These are phyloP conservation scores for Wickerhamomyces bovis DNA, from an alignment of 805 yeast species.

Conservation along the genomic window DNA sequence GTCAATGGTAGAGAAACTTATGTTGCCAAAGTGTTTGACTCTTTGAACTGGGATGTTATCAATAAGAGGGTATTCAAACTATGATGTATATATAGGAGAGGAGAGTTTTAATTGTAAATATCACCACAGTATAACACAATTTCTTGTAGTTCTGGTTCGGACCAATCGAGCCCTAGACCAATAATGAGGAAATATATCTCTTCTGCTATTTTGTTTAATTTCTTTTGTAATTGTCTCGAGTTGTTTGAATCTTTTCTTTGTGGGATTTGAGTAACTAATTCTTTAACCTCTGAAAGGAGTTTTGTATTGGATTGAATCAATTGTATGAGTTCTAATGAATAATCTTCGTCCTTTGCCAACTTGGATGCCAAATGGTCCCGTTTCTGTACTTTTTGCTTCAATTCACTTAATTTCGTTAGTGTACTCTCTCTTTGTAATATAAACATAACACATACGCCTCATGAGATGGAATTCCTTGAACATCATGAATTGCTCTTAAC, in stretches of 20 bases:
- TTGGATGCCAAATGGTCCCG: background rate
- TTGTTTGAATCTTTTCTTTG: background rate
- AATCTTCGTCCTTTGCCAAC: background rate
- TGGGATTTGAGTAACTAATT: background rate
- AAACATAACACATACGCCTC: conserved; percentile 5
- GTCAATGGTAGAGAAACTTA: conserved; percentile 64
- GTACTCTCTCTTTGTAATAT: background rate
- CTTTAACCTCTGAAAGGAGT: background rate
- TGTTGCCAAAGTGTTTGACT: conserved; percentile 67
- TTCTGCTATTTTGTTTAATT: conserved; percentile 8
- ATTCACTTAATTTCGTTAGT: background rate
- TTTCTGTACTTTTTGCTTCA: background rate
- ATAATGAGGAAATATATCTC: conserved; percentile 27
- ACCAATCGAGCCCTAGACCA: conserved; percentile 29
- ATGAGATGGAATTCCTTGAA: conserved; percentile 16
- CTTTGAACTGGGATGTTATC: conserved; percentile 79
- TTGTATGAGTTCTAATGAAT: background rate
- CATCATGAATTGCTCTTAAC: conserved; percentile 21
- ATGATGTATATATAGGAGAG: conserved; percentile 2
- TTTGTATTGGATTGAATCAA: background rate
- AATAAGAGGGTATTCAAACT: conserved; percentile 35
- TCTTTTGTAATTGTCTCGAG: background rate
- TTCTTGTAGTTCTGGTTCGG: conserved; percentile 20
- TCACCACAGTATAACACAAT: conserved; percentile 16
- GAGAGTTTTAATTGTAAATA: background rate